Conservation (phyloP, 345 rosid species). For the Salix arbutifolia region DNA sequence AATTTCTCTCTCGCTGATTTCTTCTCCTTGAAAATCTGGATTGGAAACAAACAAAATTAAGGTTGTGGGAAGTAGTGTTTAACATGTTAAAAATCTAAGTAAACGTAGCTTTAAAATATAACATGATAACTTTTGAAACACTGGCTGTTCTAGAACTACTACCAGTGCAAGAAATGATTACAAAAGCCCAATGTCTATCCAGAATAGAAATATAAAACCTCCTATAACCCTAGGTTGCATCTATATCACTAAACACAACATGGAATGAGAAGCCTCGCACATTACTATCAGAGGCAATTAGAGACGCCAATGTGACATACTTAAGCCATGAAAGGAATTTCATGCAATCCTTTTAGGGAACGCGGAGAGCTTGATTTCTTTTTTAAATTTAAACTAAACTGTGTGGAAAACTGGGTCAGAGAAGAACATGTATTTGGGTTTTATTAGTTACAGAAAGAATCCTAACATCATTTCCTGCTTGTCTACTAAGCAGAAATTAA, state of each 20-base stretch:
- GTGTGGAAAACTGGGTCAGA: neutral
- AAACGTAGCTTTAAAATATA: neutral
- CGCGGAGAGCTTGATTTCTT: neutral
- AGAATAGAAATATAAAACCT: neutral
- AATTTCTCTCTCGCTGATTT: conserved; percentile 93
- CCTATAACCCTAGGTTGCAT: neutral
- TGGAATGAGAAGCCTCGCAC: neutral
- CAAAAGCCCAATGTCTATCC: neutral
- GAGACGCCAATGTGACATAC: neutral
- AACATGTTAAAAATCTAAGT: neutral
- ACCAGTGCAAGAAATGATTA: neutral
- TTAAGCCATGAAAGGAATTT: neutral
- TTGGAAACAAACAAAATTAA: neutral
- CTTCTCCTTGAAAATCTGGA: conserved; percentile 78
- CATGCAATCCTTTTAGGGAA: neutral
- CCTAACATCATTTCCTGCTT: neutral
- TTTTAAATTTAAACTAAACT: neutral
- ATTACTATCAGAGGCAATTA: neutral
- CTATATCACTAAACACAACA: neutral
- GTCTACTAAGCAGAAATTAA: neutral
- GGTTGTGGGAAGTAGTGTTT: neutral
- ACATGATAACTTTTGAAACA: neutral
- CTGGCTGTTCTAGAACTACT: neutral
- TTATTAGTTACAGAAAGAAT: neutral
- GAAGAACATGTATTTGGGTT: neutral